Base-by-base conservation (phyloP, 495 filamentous ascomycete species). In the Pyronema domesticum region DNA sequence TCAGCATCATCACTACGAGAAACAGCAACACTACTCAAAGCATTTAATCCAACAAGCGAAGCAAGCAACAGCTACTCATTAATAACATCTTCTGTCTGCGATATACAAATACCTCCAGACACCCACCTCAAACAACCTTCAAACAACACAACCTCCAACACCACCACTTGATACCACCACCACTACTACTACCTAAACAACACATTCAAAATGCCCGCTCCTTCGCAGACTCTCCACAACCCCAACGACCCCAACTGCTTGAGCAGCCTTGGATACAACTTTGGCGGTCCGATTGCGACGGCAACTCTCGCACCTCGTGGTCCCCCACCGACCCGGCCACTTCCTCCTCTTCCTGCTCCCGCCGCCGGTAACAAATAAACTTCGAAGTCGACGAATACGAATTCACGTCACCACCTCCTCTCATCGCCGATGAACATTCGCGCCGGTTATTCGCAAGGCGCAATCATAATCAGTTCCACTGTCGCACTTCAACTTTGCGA, bases 191-290 rank as follows among this genome's bases (percentile, higher is more conserved):
- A 46, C 9, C 19, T 18, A 6, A 45, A 19, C 30, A 23, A 30
- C 30, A n/a, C 37, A 54, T 7, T 56, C 62, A 59, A 53, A 60
- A 65, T 65, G 63, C 63, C 63, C 44, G 63, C 62, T 55, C 62
- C 63, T 40, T 54, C 62, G 44, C 58, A 62, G 51, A 65, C 58
- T 3, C 59, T 65, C 49, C 54, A 62, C 59, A 65, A 59, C 62
- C 62, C 62, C 42, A 65, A 65, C 43, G 63, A 65, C 51, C 59
- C 62, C 36, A 65, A 64, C 56, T 65, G 56, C 18, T 53, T 65
- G 14, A 65, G 57, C 44, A 66, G 63, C 14, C 52, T 65, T 53
- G 63, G 63, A 13, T 65, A 65, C 62, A 65, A 65, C 63, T 65
- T 65, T 56, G 65, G 65, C 46, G 63, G 63, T n/a, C 63, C 63